Conservation (phyloP, 1,139 yeast genomes). For the Scheffersomyces segobiensis region DNA sequence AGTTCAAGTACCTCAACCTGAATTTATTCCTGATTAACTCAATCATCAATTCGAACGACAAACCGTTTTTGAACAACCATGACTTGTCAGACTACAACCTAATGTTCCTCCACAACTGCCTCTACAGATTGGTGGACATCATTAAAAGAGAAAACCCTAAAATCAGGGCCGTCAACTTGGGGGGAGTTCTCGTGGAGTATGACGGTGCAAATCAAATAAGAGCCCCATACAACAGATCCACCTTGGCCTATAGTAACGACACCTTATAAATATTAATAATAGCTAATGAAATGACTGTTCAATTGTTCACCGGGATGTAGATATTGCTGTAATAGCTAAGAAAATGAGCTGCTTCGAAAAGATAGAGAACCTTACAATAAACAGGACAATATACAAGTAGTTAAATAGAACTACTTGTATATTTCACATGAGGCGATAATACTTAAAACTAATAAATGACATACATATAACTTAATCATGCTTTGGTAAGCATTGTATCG, state of each 20-base stretch:
- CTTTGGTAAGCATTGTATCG: no score
- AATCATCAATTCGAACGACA: conserved; percentile 18
- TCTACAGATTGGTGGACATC: background rate
- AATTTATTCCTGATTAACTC: conserved; percentile 24
- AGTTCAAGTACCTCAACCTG: conserved; percentile 17
- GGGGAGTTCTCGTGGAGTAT: conserved; percentile 4
- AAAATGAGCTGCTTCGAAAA: no score
- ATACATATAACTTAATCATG: no score
- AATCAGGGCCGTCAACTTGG: conserved; percentile 4
- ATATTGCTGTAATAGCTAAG: background rate
- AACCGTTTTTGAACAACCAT: conserved; percentile 13
- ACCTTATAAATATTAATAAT: background rate
- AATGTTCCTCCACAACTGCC: conserved; percentile 6
- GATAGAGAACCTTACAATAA: no score
- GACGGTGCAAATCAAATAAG: background rate
- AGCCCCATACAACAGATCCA: background rate
- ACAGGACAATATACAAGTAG: no score
- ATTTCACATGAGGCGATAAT: no score
- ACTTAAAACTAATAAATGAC: no score
- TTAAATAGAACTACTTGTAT: no score
- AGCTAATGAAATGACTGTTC: background rate
- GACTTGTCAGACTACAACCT: conserved; percentile 2
- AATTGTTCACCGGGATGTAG: background rate
- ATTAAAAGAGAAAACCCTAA: background rate
- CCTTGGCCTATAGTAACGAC: background rate